These are phyloP conservation scores for Tylopilus orsonianus DNA, from an alignment of 1,284 basidiomycete species.

Conservation along the genomic window DNA sequence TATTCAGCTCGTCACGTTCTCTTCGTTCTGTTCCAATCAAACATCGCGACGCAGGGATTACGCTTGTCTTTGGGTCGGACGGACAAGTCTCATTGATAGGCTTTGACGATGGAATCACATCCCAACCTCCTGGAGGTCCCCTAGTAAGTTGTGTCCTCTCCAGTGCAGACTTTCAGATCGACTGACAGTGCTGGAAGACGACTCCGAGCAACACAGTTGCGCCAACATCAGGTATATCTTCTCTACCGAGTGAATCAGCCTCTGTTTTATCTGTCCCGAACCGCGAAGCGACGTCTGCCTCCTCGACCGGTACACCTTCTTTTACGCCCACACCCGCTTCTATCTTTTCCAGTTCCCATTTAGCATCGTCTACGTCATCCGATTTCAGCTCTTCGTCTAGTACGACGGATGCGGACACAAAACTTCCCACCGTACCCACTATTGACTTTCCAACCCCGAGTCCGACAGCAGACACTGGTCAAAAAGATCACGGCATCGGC, in stretches of 20 bases:
- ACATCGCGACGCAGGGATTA: constrained; percentile 23
- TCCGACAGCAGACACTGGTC: constrained; percentile 19
- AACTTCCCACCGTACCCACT: constrained; percentile 28
- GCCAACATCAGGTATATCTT: constrained; percentile 6
- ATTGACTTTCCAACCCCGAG: constrained; percentile 21
- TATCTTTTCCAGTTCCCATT: no score
- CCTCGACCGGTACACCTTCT: constrained; percentile 4
- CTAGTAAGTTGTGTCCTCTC: constrained; percentile 9
- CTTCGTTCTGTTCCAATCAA: constrained; percentile 10
- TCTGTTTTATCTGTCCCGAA: constrained; percentile 17
- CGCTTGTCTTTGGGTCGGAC: constrained; percentile 28
- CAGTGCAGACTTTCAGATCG: not conserved
- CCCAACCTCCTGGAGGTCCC: constrained; percentile 3
- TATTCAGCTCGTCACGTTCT: constrained; percentile 9
- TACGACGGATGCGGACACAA: constrained; percentile 18
- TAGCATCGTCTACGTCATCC: no score
- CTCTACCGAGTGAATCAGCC: not conserved
- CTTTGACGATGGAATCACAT: constrained; percentile 6
- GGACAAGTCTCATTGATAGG: constrained; percentile 31
- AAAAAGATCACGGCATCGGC: constrained; percentile 27
- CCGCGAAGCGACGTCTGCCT: constrained; percentile 20
- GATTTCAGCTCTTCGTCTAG: constrained; percentile 6
- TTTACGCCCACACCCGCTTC: constrained; percentile 2
- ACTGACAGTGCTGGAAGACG: constrained; percentile 21
- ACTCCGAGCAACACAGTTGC: constrained; percentile 2